phyloP scores from a whole-genome alignment of 495 filamentous ascomycete genomes.

The Neurospora cerealis region DNA sequence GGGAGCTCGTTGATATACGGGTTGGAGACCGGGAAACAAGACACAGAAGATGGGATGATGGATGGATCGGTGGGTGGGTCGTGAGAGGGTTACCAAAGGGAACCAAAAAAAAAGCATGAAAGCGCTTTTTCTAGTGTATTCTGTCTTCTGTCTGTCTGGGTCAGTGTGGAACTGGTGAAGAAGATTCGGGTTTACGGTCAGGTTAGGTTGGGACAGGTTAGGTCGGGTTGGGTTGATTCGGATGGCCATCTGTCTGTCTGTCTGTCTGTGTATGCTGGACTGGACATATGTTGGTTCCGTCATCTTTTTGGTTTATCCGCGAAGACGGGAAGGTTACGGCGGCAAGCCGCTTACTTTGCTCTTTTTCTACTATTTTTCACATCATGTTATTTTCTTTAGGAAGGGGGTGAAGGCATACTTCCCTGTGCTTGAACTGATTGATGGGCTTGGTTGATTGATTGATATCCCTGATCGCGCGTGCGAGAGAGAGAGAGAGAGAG shows the following conservation, averaged over 20 bases:
- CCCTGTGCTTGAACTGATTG: neutral
- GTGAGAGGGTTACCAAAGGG: neutral
- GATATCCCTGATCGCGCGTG: neutral
- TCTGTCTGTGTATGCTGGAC: neutral
- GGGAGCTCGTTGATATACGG: neutral
- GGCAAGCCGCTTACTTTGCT: neutral
- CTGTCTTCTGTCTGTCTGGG: neutral
- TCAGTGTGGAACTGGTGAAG: neutral
- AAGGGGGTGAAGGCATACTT: neutral
- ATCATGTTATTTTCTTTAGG: slow-evolving; percentile 1
- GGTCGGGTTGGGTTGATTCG: neutral
- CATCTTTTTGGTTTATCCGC: neutral
- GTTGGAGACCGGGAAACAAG: neutral
- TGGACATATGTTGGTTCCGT: slow-evolving; percentile 3
- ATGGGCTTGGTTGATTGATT: neutral
- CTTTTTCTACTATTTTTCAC: slow-evolving; percentile 1
- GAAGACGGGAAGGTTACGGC: neutral
- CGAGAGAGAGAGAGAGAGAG: neutral
- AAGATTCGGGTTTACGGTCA: neutral
- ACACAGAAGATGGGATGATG: neutral
- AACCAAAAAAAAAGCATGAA: neutral
- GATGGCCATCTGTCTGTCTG: neutral
- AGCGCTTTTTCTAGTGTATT: neutral
- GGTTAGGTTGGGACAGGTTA: neutral
- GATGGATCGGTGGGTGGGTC: neutral